Evolutionary conservation across 768 basidiomycete genomes (phyloP), one percentile per base, ranked within the genome.

Genomic region (Mycena leptocephala): DNA sequence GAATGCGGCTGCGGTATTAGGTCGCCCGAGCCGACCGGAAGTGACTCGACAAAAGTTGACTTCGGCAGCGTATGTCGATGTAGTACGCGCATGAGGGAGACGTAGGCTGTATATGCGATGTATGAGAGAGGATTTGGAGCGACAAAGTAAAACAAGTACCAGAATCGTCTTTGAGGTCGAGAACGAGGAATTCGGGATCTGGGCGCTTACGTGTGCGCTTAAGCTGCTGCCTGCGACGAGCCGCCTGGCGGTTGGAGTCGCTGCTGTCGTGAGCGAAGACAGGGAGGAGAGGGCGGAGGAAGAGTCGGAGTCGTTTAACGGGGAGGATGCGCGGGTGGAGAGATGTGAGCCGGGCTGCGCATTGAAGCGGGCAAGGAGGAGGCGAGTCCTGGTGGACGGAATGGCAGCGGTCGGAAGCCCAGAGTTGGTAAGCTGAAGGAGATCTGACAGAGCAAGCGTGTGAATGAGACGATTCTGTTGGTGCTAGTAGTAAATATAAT

Each of bases 61-160:
- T 77, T 8, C 72, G 76, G 48, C 73, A 79, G 56, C 77, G 80
- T 35, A 48, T 89, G 86, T 4, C 90, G 87, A 76, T 92, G 91
- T 20, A 91, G 85, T 41, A 92, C 86, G 24, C 90, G 90, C 3
- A 91, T 84, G n/a, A 92, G 84, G 83, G 80, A 86, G 89, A 5
- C 90, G 90, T 92, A 75, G 14, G 58, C 48, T 69, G 39, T 20
- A 22, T 26, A 5, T 10, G 20, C 28, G 39, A 22, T 20, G 55
- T 28, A 48, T 28, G 13, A 55, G 22, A 26, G 61, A 20, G 6
- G 28, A 10, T 3, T 20, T 18, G 33, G 10, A 20, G 16, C 70
- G 26, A 73, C 59, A 46, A 20, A 39, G 39, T 59, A 0, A 18
- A 14, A 30, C 22, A n/a, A 2, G 18, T 16, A 74, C 73, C 65